Percentiles rank a stretch among this genome's conserved stretches.
phyloP scores from a whole-genome alignment of 192 early-diverging fungal species.

The Chytriomyces confervae region DNA sequence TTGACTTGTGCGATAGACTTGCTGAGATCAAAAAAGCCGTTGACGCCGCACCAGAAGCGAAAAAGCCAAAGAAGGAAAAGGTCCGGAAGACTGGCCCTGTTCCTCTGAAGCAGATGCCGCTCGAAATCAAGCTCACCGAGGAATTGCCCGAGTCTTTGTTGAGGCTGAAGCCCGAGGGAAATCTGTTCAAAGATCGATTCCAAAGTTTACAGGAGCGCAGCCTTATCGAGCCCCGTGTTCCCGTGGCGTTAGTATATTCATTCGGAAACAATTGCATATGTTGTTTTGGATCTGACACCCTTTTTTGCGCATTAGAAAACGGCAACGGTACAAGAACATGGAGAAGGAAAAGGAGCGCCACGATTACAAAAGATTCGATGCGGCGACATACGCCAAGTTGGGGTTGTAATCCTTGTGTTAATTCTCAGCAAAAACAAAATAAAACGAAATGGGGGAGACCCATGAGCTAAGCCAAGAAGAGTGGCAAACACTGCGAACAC shows the following conservation, averaged over 20 bases:
- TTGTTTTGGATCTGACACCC: neutral
- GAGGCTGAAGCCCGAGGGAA: conserved; percentile 60
- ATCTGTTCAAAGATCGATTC: conserved; percentile 60
- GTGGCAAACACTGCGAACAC: too few relatives aligned
- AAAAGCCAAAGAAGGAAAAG: conserved; percentile 2
- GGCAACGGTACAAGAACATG: conserved; percentile 38
- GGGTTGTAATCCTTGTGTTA: too few relatives aligned
- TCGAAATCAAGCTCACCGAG: conserved; percentile 59
- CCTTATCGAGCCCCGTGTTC: conserved; percentile 60
- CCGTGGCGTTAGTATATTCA: conserved; percentile 42
- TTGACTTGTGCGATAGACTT: conserved; percentile 3
- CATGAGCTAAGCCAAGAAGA: too few relatives aligned
- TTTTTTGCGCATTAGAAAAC: conserved; percentile 16
- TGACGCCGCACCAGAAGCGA: neutral
- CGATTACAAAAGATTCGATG: conserved; percentile 61
- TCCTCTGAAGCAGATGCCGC: conserved; percentile 43
- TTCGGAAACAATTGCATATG: neutral
- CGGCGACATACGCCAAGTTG: conserved; percentile 19
- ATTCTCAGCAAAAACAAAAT: too few relatives aligned
- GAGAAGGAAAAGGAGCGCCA: conserved; percentile 55
- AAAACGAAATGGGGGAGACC: too few relatives aligned
- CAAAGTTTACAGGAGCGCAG: conserved; percentile 53
- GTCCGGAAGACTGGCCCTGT: conserved; percentile 11
- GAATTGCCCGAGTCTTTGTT: conserved; percentile 53
- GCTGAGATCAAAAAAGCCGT: conserved; percentile 14